A percentile compares a stretch with the other conserved stretches of the same genome.
Conservation (phyloP, 441 rosid genomes). For the Geranium incanum region DNA sequence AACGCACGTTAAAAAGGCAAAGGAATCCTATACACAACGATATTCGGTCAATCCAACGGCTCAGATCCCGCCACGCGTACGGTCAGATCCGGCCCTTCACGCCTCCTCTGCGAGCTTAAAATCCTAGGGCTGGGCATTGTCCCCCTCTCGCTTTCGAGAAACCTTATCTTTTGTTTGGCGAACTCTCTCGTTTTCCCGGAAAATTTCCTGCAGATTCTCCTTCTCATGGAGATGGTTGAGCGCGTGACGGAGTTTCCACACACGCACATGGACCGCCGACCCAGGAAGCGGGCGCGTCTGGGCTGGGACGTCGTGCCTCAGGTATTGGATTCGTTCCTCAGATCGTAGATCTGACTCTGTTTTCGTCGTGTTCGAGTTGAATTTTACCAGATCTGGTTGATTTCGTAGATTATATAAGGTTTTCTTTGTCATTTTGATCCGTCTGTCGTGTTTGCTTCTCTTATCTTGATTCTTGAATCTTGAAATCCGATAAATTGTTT, state of each 20-base stretch:
- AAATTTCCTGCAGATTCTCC: neutral
- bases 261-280: constrained; percentile 62
- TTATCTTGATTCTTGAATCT: neutral
- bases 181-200: neutral
- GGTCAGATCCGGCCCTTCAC: neutral
- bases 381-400: neutral
- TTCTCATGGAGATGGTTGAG: neutral
- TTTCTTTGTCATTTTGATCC: neutral
- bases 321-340: constrained; percentile 19
- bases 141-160: neutral
- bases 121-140: neutral
- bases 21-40: neutral
- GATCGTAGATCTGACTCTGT: neutral
- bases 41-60: neutral
- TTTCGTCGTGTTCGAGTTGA: neutral
- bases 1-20: neutral
- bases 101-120: neutral
- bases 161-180: neutral
- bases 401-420: neutral
- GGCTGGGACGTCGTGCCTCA: constrained; percentile 70
- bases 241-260: constrained; percentile 44
- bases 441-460: neutral
- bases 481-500: too few species aligned
- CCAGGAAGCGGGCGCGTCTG: constrained; percentile 70
- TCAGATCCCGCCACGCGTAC: neutral